phyloP scores from a whole-genome alignment of 257 asterid species.

The Fraxinus pennsylvanica region DNA sequence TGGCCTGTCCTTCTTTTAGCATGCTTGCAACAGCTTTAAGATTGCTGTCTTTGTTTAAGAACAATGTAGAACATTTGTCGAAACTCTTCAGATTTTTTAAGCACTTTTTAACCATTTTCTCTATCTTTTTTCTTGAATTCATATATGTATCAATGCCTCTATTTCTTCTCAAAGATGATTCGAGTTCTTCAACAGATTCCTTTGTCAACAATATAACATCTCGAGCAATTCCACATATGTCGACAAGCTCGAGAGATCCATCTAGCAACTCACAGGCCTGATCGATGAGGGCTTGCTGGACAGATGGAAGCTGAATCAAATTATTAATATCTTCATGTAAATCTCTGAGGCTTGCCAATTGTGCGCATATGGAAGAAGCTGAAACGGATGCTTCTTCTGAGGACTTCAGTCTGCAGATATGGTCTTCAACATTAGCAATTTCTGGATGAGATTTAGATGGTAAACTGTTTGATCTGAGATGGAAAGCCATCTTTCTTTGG shows the following conservation, averaged over 20 bases:
- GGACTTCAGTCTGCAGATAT: constrained; percentile 30
- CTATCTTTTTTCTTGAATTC: constrained; percentile 34
- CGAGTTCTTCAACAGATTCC: constrained; percentile 24
- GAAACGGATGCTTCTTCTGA: constrained; percentile 24
- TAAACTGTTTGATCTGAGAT: constrained; percentile 36
- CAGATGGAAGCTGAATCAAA: constrained; percentile 31
- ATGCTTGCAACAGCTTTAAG: background rate
- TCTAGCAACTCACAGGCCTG: constrained; percentile 26
- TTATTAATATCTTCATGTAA: background rate
- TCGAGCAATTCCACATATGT: constrained; percentile 14
- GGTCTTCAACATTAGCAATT: constrained; percentile 20
- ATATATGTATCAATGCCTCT: constrained; percentile 24
- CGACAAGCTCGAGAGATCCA: constrained; percentile 30
- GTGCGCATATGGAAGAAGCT: constrained; percentile 23
- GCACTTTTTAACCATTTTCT: constrained; percentile 29
- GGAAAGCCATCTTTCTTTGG: constrained; percentile 30
- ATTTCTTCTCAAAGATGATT: constrained; percentile 29
- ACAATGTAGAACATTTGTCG: background rate
- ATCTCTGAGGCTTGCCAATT: constrained; percentile 32
- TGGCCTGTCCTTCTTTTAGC: constrained; percentile 29
- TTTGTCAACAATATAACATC: constrained; percentile 16
- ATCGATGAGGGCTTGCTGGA: constrained; percentile 29
- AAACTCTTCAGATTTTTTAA: constrained; percentile 30
- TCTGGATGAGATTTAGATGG: constrained; percentile 39
- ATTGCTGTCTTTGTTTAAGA: background rate